A percentile compares a stretch with the other conserved stretches of the same genome.
Conservation (phyloP, 768 basidiomycete species). For the Suillus clintonianus region DNA sequence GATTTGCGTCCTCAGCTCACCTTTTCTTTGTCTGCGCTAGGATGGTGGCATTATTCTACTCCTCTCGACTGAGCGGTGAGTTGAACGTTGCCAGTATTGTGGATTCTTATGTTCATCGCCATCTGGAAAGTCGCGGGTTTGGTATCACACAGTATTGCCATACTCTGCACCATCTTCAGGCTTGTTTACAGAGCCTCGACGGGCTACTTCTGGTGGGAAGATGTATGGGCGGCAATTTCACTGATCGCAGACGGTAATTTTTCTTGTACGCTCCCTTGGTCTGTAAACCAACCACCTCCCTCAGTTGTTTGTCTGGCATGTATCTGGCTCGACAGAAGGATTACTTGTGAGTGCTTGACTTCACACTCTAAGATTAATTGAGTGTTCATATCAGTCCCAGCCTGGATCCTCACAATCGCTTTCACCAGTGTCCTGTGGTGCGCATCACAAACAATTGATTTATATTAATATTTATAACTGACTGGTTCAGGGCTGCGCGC, state of each 20-base stretch:
- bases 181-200: conserved; percentile 20
- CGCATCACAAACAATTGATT: not conserved
- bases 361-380: not conserved
- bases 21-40: not conserved
- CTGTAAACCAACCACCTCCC: not conserved
- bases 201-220: conserved; percentile 32
- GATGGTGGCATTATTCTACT: not conserved
- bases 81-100: not conserved
- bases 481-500: conserved; percentile 19
- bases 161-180: conserved; percentile 24
- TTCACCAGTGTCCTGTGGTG: conserved; percentile 26
- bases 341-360: conserved; percentile 7
- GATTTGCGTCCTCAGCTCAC: not conserved
- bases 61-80: not conserved
- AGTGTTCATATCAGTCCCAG: not conserved
- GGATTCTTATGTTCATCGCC: not conserved
- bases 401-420: conserved; percentile 16
- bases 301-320: conserved; percentile 11
- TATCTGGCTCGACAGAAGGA: conserved; percentile 5
- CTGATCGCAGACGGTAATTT: conserved; percentile 16
- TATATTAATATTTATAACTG: conserved; percentile 3
- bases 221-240: conserved; percentile 23
- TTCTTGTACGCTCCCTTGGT: not conserved
- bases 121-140: conserved; percentile 14
- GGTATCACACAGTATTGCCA: conserved; percentile 20